Evolutionary conservation across 2,329 filamentous ascomycete species (phyloP).

Genomic region (Gaeumannomyces tritici): DNA sequence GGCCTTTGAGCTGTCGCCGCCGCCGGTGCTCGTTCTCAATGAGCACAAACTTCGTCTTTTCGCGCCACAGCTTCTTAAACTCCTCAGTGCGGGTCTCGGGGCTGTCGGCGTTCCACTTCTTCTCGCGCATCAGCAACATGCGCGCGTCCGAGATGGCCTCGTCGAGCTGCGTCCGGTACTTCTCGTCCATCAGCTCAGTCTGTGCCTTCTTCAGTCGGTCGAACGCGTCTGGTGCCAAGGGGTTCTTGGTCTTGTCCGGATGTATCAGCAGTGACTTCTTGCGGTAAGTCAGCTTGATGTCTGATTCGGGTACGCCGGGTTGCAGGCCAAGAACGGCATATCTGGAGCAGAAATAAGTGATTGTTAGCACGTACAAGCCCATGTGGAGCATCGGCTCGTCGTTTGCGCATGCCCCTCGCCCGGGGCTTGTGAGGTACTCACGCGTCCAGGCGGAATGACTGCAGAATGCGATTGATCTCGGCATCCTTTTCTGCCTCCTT

Average conservation of each 20-base stretch:
- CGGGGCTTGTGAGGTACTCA: constrained; percentile 18
- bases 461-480: constrained; percentile 89
- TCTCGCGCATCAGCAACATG: constrained; percentile 87
- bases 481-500: constrained; percentile 95
- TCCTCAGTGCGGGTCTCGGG: constrained; percentile 76
- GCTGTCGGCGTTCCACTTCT: constrained; percentile 85
- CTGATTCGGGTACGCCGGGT: constrained; percentile 87
- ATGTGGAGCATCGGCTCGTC: background rate
- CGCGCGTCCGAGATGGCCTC: constrained; percentile 94
- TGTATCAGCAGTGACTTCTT: constrained; percentile 98
- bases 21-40: constrained; percentile 86
- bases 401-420: background rate
- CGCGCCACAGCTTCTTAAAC: constrained; percentile 78
- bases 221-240: constrained; percentile 85
- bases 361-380: background rate
- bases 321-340: constrained; percentile 95
- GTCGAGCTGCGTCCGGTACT: constrained; percentile 76
- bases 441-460: constrained; percentile 69
- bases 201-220: constrained; percentile 95
- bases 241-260: constrained; percentile 93
- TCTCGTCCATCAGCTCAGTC: constrained; percentile 85
- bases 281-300: constrained; percentile 91
- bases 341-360: constrained; percentile 25
- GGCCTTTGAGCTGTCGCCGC: constrained; percentile 77
- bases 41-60: constrained; percentile 82